Base-by-base conservation (phyloP, 306 rosid genomes). In the Lathyrus aphaca region DNA sequence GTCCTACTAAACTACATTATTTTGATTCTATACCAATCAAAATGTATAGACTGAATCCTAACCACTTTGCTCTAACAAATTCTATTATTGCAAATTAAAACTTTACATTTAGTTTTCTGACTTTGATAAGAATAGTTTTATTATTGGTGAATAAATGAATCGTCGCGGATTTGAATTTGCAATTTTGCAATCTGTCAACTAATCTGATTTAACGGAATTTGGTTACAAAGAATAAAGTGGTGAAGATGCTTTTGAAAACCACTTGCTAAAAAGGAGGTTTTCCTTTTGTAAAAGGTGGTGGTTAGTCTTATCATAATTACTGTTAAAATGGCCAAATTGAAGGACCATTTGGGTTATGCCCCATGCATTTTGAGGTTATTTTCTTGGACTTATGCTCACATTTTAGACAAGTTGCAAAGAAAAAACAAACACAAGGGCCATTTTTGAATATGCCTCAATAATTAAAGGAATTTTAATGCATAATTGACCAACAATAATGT, bases 251-350 rank as follows among this genome's bases (percentile, higher is more conserved):
- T 25, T 25, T 25, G 29, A 25, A 25, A 25, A 25, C 29, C 29
- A 25, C 29, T 25, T 1, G 29, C 29, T 3, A 25, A 25, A 25
- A 25, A 25, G 29, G 29, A 25, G 29, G 2, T 23, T 23, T 23
- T 23, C 25, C 25, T 23, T 23, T 23, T 23, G 25, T 23, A 23
- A 23, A 23, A 2, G 25, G 29, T 25, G 29, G 29, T 25, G 81
- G 79, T 74, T 76, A 40, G 76, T 80, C 86, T 77, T 83, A 82
- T 86, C 87, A 82, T 23, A 53, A 19, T 53, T 8, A 49, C 73
- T 64, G 73, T 71, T 29, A 59, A 58, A 74, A 74, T 11, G 53
- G 56, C 46, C 5, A 27, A 27, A n/a, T 16, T 70, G 79, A 54
- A 71, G 75, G 74, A 64, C 86, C 72, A 67, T 57, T 43, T 66